Conservation (phyloP, 306 rosid genomes). For the Erythrophleum fordii region DNA sequence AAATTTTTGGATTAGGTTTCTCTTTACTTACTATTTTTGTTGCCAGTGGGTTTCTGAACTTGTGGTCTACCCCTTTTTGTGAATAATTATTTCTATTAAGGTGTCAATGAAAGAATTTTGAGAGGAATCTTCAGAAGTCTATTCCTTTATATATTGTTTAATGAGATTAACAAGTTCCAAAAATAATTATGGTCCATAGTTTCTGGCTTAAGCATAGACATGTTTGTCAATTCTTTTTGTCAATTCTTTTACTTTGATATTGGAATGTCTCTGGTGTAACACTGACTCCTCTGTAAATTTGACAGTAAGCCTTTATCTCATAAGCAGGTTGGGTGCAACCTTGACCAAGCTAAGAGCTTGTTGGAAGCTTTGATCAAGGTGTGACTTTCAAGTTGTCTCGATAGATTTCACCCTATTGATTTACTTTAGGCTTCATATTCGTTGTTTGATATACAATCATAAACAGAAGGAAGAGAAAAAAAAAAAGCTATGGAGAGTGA, state of each 20-base stretch:
- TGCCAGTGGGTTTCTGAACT: conserved; percentile 18
- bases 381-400: conserved; percentile 27
- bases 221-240: too few species aligned
- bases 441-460: conserved; percentile 37
- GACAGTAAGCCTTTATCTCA: conserved; percentile 20
- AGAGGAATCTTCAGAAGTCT: not conserved
- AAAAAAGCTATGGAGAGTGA: conserved; percentile 84
- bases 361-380: conserved; percentile 93
- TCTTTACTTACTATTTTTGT: too few species aligned
- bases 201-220: not conserved
- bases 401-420: conserved; percentile 19
- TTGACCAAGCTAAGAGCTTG: conserved; percentile 94
- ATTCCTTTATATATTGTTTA: not conserved
- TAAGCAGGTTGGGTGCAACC: conserved; percentile 92
- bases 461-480: conserved; percentile 90
- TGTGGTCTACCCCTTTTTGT: conserved; percentile 24
- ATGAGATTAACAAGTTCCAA: conserved; percentile 1
- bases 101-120: not conserved
- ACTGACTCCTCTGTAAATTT: conserved; percentile 13
- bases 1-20: too few species aligned
- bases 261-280: conserved; percentile 15
- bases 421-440: conserved; percentile 30
- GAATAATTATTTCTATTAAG: conserved; percentile 10
- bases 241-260: conserved; percentile 18
- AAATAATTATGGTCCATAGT: conserved; percentile 6